Base-by-base conservation (phyloP, 23 red algal genomes). In the Chondrus crispus region DNA sequence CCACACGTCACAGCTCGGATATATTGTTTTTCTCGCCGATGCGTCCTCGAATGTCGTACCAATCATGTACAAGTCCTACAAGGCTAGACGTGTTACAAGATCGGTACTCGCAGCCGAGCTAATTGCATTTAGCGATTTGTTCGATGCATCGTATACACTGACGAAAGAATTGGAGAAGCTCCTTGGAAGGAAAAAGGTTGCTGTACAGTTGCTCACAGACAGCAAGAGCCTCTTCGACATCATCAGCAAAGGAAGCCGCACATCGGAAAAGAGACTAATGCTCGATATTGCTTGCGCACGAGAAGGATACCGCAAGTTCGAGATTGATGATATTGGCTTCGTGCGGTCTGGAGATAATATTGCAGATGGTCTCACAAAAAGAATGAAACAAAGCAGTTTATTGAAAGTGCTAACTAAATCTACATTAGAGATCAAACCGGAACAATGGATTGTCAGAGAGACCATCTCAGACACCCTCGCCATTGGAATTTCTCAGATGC, bases 261-360 rank as follows among this genome's bases (percentile, higher is more conserved):
- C 78, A 26, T 83, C 46, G 24, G 78, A 83, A 60, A 83, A 83
- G 1, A n/a, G 52, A n/a, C 7, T 60, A 47, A 83, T 83, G 78
- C 32, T 63, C 24, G 46, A 83, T 47, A 16, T 83, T 33, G 0
- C 46, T 20, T 1, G 26, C 11, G 78, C 78, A 33, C 71, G 71
- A 77, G 71, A 77, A 77, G 1, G 12, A 77, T 77, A 39, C 38
- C 37, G 44, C 8, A 77, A 48, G 26, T 7, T 10, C n/a, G 28
- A 77, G 43, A 77, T 77, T 77, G 24, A 24, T 20, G 71, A 77
- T 48, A 2, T 77, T 77, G 26, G 71, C 32, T 77, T 77, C 44
- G 20, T 16, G 1, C 1, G 71, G n/a, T 0, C 71, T 26, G 11
- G 9, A 38, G 10, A 77, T 48, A 77, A 77, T 77, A n/a, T 77